Base-by-base conservation (phyloP, 225 moss, liverwort and hornwort species). In the Bryoerythrophyllum caledonicum region DNA sequence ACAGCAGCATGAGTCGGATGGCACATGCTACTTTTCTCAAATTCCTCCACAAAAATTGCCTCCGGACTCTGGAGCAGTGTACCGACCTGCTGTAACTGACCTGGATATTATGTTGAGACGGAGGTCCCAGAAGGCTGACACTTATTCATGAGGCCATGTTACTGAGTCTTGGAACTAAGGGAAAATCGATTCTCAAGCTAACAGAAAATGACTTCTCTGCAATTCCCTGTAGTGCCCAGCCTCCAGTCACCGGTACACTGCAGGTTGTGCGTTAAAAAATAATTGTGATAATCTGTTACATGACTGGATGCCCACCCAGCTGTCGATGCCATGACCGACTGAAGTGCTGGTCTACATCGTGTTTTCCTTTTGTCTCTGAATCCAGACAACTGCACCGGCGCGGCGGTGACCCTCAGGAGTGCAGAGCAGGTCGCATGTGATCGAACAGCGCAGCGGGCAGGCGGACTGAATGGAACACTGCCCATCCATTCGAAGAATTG, bases 311-410 rank as follows among this genome's bases (percentile, higher is more conserved):
- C 28, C 21, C 44, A 3, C 16, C 30, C 68, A 67, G 34, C 73
- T 73, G 68, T 35, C 28, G 46, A 63, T 10, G 51, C 2, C 40
- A 44, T 44, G 14, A 15, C 27, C 62, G 35, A 67, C 34, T 58
- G 59, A 24, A 70, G 53, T 74, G 37, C 54, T 48, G 52, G 52
- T 52, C 16, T 28, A 1, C 44, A 3, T 26, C 35, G 49, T 58
- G 74, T 65, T 69, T 60, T 75, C 28, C 27, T 79, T 57, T 57
- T 67, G 72, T 83, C 76, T 57, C 63, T 72, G 72, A 72, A 76
- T 71, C 25, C 57, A 28, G 67, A 56, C 72, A 63, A 24, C 23
- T 67, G 79, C 67, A 62, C 10, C 37, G 20, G 44, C 27, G 66
- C 37, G 64, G 66, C 60, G 63, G 58, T 57, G 41, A 73, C 58